A percentile compares a stretch with the other conserved stretches of the same genome.
phyloP scores from a whole-genome alignment of 495 filamentous ascomycete species.

The Aspergillus funiculosus region DNA sequence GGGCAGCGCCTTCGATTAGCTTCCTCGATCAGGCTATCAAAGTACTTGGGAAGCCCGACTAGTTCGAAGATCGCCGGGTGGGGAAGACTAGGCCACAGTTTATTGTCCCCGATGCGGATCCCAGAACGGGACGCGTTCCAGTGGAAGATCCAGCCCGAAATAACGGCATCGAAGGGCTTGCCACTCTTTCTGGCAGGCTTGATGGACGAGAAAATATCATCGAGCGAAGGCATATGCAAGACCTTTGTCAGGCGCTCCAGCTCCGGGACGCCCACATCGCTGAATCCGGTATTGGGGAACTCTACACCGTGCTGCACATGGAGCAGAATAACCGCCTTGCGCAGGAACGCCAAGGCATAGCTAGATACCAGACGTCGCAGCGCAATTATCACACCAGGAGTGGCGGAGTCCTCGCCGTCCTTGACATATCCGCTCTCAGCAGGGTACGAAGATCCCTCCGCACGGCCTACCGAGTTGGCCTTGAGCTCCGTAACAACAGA shows the following conservation, averaged over 20 bases:
- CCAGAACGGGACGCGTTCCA: slow-evolving; percentile 44
- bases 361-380: slow-evolving; percentile 56
- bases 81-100: slow-evolving; percentile 49
- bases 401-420: slow-evolving; percentile 38
- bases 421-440: slow-evolving; percentile 41
- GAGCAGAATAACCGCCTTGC: slow-evolving; percentile 77
- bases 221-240: slow-evolving; percentile 69
- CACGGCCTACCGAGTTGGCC: slow-evolving; percentile 40
- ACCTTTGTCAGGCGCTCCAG: slow-evolving; percentile 72
- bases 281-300: slow-evolving; percentile 68
- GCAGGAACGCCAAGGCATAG: slow-evolving; percentile 84
- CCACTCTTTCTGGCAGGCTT: slow-evolving; percentile 30
- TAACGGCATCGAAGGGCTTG: slow-evolving; percentile 44
- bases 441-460: slow-evolving; percentile 38
- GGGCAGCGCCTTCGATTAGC: slow-evolving; percentile 80
- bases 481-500: slow-evolving; percentile 39
- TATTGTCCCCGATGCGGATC: slow-evolving; percentile 36
- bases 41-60: slow-evolving; percentile 84
- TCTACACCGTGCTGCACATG: slow-evolving; percentile 85
- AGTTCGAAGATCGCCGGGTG: slow-evolving; percentile 94
- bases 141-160: slow-evolving; percentile 77
- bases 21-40: slow-evolving; percentile 88
- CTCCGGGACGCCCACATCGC: slow-evolving; percentile 63
- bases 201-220: slow-evolving; percentile 62
- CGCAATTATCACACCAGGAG: slow-evolving; percentile 36